phyloP scores from a whole-genome alignment of 768 basidiomycete species.

The Mycena kentingensis region DNA sequence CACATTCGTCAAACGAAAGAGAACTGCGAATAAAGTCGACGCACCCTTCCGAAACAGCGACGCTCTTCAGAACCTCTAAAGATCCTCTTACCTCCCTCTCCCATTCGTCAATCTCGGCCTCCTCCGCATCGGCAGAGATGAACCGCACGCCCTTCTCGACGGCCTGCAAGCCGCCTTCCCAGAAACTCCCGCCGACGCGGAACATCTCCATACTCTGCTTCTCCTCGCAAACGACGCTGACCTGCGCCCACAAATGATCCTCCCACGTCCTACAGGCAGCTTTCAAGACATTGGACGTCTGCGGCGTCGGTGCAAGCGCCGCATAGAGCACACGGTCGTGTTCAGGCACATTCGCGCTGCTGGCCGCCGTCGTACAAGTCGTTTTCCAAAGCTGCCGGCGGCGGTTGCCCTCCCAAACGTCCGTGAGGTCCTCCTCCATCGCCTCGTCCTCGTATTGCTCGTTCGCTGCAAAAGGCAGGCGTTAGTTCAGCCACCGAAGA shows the following conservation, averaged over 20 bases:
- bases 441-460: conserved; percentile 48
- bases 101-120: conserved; percentile 54
- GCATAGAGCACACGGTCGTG: conserved; percentile 89
- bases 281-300: conserved; percentile 65
- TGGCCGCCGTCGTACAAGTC: conserved; percentile 76
- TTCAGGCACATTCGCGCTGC: conserved; percentile 68
- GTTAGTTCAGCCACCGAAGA: too few relatives aligned
- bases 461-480: conserved; percentile 31
- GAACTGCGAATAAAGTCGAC: conserved; percentile 18
- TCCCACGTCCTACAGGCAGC: conserved; percentile 88
- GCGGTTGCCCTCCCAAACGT: conserved; percentile 73
- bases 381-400: conserved; percentile 85
- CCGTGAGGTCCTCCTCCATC: conserved; percentile 49
- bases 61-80: conserved; percentile 58
- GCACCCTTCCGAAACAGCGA: conserved; percentile 68
- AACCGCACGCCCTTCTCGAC: conserved; percentile 41
- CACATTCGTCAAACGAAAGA: conserved; percentile 7
- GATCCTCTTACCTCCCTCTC: conserved; percentile 61
- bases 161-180: conserved; percentile 65
- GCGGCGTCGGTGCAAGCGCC: conserved; percentile 73
- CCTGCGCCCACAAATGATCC: conserved; percentile 92
- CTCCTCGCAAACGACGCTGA: conserved; percentile 80
- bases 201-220: conserved; percentile 71
- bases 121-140: conserved; percentile 28
- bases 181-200: conserved; percentile 74